Evolutionary conservation across 2,329 filamentous ascomycete species (phyloP).

Genomic region (Leptosphaerulina australis): DNA sequence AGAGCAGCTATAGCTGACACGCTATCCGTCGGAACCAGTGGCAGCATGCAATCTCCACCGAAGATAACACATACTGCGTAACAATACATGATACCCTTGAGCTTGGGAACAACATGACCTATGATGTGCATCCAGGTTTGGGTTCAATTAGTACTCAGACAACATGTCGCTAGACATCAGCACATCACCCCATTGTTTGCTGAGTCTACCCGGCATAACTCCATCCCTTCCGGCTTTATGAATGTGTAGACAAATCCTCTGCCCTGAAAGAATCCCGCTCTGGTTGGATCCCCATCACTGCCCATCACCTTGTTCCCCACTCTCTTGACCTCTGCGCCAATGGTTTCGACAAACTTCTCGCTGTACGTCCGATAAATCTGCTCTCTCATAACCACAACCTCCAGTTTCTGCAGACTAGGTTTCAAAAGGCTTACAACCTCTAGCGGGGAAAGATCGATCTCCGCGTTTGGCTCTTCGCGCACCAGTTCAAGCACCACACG

Average conservation of each 20-base stretch:
- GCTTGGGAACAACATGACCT: no score
- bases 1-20: background rate
- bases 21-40: no score
- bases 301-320: constrained; percentile 9
- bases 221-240: constrained; percentile 3
- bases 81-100: no score
- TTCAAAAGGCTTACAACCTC: constrained; percentile 4
- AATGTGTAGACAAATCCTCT: constrained; percentile 10
- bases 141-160: background rate
- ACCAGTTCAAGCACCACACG: constrained; percentile 8
- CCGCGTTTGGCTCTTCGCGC: constrained; percentile 5
- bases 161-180: background rate
- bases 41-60: background rate
- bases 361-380: constrained; percentile 11
- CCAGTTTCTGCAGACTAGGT: constrained; percentile 7
- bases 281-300: constrained; percentile 8
- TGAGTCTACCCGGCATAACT: constrained; percentile 12
- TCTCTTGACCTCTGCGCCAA: constrained; percentile 9
- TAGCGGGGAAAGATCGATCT: constrained; percentile 5
- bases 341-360: constrained; percentile 2
- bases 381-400: constrained; percentile 15
- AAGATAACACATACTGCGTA: no score
- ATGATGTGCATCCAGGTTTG: background rate
- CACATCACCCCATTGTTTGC: background rate
- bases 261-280: background rate